phyloP scores from a whole-genome alignment of 441 rosid species.

The Euphorbia schlechtendalii region DNA sequence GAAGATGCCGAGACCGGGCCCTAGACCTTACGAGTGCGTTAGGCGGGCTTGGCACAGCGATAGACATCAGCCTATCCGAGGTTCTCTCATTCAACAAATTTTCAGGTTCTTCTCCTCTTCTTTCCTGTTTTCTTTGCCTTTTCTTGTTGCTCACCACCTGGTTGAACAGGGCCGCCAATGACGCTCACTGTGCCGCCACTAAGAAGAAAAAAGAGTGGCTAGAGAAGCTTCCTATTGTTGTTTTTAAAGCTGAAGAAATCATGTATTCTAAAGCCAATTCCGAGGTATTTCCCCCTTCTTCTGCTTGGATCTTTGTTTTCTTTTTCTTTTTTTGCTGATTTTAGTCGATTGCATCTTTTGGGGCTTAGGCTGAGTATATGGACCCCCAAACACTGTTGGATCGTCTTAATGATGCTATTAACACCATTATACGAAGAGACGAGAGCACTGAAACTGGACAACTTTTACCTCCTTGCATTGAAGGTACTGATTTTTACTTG shows the following conservation, averaged over 20 bases:
- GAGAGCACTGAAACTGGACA: slow-evolving; percentile 75
- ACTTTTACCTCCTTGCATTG: slow-evolving; percentile 95
- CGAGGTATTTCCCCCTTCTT: slow-evolving; percentile 50
- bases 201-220: slow-evolving; percentile 91
- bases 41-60: slow-evolving; percentile 97
- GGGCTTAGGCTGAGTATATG: slow-evolving; percentile 82
- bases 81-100: slow-evolving; percentile 84
- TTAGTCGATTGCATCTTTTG: slow-evolving; percentile 11
- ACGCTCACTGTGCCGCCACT: slow-evolving; percentile 52
- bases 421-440: slow-evolving; percentile 82
- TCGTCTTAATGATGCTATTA: slow-evolving; percentile 79
- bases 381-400: slow-evolving; percentile 75
- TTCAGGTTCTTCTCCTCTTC: slow-evolving; percentile 65
- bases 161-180: slow-evolving; percentile 64
- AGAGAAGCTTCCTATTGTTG: slow-evolving; percentile 78
- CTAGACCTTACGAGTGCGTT: slow-evolving; percentile 94
- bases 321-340: too few species aligned
- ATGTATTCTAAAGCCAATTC: slow-evolving; percentile 96
- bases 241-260: slow-evolving; percentile 82
- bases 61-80: slow-evolving; percentile 80
- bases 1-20: slow-evolving; percentile 98
- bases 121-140: slow-evolving; percentile 12
- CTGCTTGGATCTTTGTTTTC: background rate
- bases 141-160: slow-evolving; percentile 2
- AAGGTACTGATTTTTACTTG: slow-evolving; percentile 59